phyloP scores from a whole-genome alignment of 306 rosid genomes.

The Acmispon strigosus region DNA sequence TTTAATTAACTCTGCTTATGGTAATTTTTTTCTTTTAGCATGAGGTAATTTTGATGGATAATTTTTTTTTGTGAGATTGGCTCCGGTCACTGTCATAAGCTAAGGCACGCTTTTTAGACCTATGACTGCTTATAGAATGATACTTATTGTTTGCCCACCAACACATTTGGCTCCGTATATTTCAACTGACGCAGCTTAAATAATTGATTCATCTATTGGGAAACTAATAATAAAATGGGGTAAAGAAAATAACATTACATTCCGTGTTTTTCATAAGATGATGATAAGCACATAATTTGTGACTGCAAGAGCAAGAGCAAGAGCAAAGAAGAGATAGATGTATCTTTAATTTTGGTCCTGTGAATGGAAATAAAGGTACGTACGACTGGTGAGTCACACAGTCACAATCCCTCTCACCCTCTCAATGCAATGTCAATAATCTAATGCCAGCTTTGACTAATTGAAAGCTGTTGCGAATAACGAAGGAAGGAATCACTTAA shows the following conservation, averaged over 20 bases:
- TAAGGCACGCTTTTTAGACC: too few relatives aligned
- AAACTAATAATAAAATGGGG: not conserved
- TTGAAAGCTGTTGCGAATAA: slow-evolving; percentile 24
- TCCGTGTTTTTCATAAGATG: too few relatives aligned
- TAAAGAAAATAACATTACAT: not conserved
- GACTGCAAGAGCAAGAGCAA: not conserved
- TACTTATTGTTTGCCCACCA: too few relatives aligned
- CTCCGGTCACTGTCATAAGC: too few relatives aligned
- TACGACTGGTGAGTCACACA: slow-evolving; percentile 30
- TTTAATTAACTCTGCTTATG: not conserved
- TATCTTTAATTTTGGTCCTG: slow-evolving; percentile 11
- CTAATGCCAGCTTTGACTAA: slow-evolving; percentile 41
- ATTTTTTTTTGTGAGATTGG: too few relatives aligned
- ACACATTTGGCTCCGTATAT: too few relatives aligned
- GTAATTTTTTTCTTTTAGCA: too few relatives aligned
- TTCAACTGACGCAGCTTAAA: too few relatives aligned
- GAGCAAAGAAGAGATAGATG: not conserved
- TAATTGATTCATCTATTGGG: slow-evolving; percentile 17
- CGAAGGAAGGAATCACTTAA: slow-evolving; percentile 30
- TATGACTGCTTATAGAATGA: too few relatives aligned
- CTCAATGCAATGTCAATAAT: slow-evolving; percentile 35
- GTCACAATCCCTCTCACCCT: slow-evolving; percentile 26
- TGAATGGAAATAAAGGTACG: not conserved
- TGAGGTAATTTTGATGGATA: too few relatives aligned
- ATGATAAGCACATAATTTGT: not conserved